Conservation (phyloP, 192 early-diverging fungal species). For the Umbelopsis sp. region DNA sequence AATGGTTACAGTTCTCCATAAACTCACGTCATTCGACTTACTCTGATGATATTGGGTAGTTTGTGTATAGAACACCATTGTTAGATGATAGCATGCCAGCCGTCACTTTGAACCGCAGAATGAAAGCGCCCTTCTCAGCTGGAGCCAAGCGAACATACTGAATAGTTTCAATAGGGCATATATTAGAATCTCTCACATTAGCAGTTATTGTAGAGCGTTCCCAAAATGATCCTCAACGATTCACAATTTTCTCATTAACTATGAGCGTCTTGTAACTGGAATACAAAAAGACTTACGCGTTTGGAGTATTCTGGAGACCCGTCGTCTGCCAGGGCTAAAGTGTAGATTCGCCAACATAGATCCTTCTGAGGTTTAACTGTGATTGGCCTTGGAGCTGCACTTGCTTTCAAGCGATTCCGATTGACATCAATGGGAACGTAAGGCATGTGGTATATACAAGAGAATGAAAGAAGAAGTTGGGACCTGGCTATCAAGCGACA, state of each 20-base stretch:
- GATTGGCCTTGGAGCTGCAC: not conserved
- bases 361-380: not conserved
- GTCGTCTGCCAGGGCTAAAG: constrained; percentile 57
- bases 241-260: no score
- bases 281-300: not conserved
- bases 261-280: not conserved
- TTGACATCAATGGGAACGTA: not conserved
- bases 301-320: constrained; percentile 56
- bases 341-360: constrained; percentile 30
- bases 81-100: constrained; percentile 77
- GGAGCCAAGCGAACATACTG: constrained; percentile 82
- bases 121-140: constrained; percentile 58
- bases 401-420: constrained; percentile 7
- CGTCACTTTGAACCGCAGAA: constrained; percentile 78
- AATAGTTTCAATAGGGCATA: not conserved
- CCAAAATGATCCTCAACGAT: not conserved
- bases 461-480: not conserved
- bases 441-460: constrained; percentile 14
- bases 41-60: constrained; percentile 79
- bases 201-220: no score
- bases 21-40: constrained; percentile 37
- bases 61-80: constrained; percentile 76
- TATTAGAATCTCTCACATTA: not conserved
- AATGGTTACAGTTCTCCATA: constrained; percentile 9
- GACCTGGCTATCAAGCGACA: not conserved